A percentile compares a stretch with the other conserved stretches of the same genome.
These are phyloP conservation scores for Exutisphaerella laricina DNA, from an alignment of 2,329 filamentous ascomycete genomes.

Conservation along the genomic window DNA sequence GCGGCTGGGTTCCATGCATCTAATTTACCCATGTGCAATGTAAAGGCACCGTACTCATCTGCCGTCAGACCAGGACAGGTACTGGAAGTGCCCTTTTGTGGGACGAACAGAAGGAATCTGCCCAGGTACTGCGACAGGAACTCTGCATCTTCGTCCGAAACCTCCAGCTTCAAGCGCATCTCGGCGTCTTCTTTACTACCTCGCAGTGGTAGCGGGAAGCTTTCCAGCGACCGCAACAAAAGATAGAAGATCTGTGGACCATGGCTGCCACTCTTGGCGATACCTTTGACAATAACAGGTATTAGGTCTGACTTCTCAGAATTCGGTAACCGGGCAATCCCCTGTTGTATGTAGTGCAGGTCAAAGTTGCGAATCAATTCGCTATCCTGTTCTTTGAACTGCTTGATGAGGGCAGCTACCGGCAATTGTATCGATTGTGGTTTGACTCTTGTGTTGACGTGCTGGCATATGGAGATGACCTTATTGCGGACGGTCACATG, in stretches of 20 bases:
- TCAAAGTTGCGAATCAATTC: conserved; percentile 82
- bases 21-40: conserved; percentile 58
- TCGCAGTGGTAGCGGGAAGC: conserved; percentile 65
- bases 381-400: conserved; percentile 74
- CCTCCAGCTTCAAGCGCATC: conserved; percentile 60
- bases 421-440: conserved; percentile 67
- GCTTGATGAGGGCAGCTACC: conserved; percentile 74
- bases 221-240: conserved; percentile 67
- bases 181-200: conserved; percentile 72
- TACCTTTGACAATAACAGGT: conserved; percentile 62
- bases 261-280: conserved; percentile 54
- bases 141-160: conserved; percentile 64
- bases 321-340: conserved; percentile 56
- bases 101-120: conserved; percentile 64
- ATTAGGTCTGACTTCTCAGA: conserved; percentile 65
- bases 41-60: conserved; percentile 65
- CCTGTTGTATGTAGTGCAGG: conserved; percentile 82
- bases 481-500: conserved; percentile 75
- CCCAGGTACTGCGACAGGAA: conserved; percentile 72
- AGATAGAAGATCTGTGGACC: conserved; percentile 72
- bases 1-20: conserved; percentile 61
- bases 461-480: conserved; percentile 65
- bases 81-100: conserved; percentile 32
- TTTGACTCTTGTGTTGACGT: conserved; percentile 62
- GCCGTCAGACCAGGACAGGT: conserved; percentile 57